Evolutionary conservation across 148 eudicot species (phyloP).

Genomic region (Chenopodium formosanum): DNA sequence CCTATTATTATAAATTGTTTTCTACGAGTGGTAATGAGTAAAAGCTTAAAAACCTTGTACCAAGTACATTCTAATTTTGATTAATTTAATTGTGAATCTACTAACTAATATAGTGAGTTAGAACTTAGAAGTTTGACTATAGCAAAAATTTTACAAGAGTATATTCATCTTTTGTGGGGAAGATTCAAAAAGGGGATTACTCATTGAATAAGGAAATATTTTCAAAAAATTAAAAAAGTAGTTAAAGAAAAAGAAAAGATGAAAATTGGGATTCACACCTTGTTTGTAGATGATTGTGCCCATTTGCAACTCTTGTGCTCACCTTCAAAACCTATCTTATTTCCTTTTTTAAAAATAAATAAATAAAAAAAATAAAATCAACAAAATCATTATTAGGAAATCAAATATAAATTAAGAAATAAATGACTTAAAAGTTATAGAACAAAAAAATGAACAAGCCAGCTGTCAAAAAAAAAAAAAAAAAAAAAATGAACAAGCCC

Average conservation of each 20-base stretch:
- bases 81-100: no score
- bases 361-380: background rate
- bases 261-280: constrained; percentile 27
- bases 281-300: constrained; percentile 37
- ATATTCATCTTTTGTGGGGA: constrained; percentile 18
- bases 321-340: constrained; percentile 42
- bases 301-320: constrained; percentile 45
- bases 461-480: no score
- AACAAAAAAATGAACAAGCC: background rate
- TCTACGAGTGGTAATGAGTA: no score
- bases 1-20: no score
- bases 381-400: background rate
- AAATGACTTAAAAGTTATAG: constrained; percentile 3
- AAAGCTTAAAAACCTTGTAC: no score
- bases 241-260: background rate
- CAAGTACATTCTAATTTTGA: no score
- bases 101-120: no score
- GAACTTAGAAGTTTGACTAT: background rate
- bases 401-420: background rate
- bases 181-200: background rate
- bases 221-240: background rate
- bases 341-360: background rate
- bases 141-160: background rate
- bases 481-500: background rate
- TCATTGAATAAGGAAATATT: background rate